These are phyloP conservation scores for Plasmodium malariae DNA, from an alignment of 169 alveolate species.

Conservation along the genomic window DNA sequence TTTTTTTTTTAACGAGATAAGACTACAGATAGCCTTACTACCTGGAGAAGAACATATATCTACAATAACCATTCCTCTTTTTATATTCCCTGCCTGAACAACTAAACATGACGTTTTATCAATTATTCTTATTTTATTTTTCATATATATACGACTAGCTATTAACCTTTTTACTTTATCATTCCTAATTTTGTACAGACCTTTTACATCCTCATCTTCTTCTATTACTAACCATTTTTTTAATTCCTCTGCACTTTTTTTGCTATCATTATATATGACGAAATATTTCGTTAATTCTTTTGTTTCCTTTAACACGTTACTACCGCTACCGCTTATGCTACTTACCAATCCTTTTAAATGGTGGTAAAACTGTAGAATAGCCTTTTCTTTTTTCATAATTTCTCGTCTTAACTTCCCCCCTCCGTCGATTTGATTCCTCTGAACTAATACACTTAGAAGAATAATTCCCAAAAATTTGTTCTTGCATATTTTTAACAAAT, in stretches of 20 bases:
- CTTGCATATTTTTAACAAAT: conserved; percentile 45
- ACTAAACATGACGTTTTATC: conserved; percentile 73
- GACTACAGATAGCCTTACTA: conserved; percentile 60
- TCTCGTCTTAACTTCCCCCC: conserved; percentile 67
- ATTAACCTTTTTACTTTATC: conserved; percentile 17
- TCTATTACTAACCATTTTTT: conserved; percentile 16
- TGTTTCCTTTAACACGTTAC: background rate
- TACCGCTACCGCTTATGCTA: background rate
- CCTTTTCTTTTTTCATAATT: conserved; percentile 43
- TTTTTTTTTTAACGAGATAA: conserved; percentile 16
- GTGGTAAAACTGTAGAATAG: conserved; percentile 18
- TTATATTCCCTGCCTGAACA: conserved; percentile 58
- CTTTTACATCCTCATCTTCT: conserved; percentile 60
- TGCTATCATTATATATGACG: conserved; percentile 29
- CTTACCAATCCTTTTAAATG: background rate
- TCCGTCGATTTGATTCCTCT: conserved; percentile 67
- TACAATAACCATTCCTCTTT: conserved; percentile 59
- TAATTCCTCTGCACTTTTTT: background rate
- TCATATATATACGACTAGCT: conserved; percentile 16
- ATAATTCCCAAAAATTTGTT: conserved; percentile 50
- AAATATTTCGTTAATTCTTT: conserved; percentile 44
- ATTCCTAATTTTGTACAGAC: conserved; percentile 29
- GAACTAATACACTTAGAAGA: conserved; percentile 50
- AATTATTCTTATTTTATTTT: conserved; percentile 53
- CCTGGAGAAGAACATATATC: conserved; percentile 77